Percentiles rank a stretch among this genome's conserved stretches.
phyloP scores from a whole-genome alignment of 441 rosid genomes.

The Pelargonium myrrhifolium region DNA sequence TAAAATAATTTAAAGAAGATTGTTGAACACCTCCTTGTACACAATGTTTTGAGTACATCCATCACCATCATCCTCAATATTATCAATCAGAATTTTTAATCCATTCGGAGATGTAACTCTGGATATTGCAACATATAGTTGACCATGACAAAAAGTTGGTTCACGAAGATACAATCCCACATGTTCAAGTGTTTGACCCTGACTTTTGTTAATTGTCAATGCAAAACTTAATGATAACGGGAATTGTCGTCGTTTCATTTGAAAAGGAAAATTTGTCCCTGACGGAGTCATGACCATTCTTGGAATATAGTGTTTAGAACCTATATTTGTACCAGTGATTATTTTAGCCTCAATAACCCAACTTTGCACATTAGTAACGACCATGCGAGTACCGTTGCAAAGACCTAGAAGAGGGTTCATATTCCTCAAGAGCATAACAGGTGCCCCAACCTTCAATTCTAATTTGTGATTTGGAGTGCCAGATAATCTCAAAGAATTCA shows the following conservation, averaged over 20 bases:
- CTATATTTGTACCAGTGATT: neutral
- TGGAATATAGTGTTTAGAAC: neutral
- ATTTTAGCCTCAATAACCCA: neutral
- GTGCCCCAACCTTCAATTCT: neutral
- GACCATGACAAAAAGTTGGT: constrained; percentile 7
- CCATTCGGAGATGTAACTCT: neutral
- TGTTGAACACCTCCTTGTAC: neutral
- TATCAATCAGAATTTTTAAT: neutral
- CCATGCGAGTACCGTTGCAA: constrained; percentile 8
- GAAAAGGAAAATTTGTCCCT: neutral
- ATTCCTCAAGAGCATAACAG: constrained; percentile 11
- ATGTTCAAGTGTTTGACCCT: neutral
- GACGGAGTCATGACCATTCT: neutral
- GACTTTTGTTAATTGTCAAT: constrained; percentile 16
- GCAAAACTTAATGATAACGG: constrained; percentile 3
- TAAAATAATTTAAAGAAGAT: no score
- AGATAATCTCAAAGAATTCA: neutral
- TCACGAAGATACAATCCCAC: constrained; percentile 2
- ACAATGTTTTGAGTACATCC: neutral
- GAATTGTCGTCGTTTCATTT: constrained; percentile 4
- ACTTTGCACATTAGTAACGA: neutral
- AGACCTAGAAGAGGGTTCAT: neutral
- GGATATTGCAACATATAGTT: constrained; percentile 12
- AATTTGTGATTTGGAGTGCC: constrained; percentile 7
- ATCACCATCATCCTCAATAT: neutral